phyloP scores from a whole-genome alignment of 441 rosid genomes.

The Biscutella auriculata region DNA sequence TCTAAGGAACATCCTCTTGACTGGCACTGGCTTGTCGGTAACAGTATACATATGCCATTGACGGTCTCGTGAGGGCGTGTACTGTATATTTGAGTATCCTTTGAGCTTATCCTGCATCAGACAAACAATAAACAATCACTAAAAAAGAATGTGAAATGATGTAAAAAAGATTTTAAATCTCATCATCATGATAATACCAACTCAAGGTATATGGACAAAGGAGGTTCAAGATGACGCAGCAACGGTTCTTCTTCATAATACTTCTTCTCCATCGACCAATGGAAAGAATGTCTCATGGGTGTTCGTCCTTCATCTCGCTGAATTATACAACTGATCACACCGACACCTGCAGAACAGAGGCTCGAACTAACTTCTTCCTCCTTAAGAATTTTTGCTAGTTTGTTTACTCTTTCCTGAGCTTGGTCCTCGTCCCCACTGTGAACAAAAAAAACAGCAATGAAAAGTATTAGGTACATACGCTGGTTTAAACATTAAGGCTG shows the following conservation, averaged over 20 bases:
- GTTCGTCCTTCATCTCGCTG: slow-evolving; percentile 98
- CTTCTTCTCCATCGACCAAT: slow-evolving; percentile 75
- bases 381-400: slow-evolving; percentile 90
- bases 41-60: slow-evolving; percentile 95
- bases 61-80: slow-evolving; percentile 76
- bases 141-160: not conserved
- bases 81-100: slow-evolving; percentile 64
- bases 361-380: slow-evolving; percentile 68
- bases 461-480: slow-evolving; percentile 6
- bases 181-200: slow-evolving; percentile 41
- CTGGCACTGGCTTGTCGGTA: slow-evolving; percentile 66
- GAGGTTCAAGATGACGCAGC: slow-evolving; percentile 95
- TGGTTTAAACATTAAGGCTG: not conserved
- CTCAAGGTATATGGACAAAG: slow-evolving; percentile 90
- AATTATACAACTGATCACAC: slow-evolving; percentile 92
- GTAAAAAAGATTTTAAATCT: not conserved
- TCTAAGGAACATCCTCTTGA: slow-evolving; percentile 92
- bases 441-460: slow-evolving; percentile 5
- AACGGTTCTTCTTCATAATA: slow-evolving; percentile 87
- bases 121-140: slow-evolving; percentile 7
- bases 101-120: slow-evolving; percentile 85
- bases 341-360: slow-evolving; percentile 73
- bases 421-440: slow-evolving; percentile 98
- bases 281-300: slow-evolving; percentile 97
- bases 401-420: slow-evolving; percentile 92